Conservation (phyloP, 371 early-diverging fungal genomes). For the Zychaea mexicana region DNA sequence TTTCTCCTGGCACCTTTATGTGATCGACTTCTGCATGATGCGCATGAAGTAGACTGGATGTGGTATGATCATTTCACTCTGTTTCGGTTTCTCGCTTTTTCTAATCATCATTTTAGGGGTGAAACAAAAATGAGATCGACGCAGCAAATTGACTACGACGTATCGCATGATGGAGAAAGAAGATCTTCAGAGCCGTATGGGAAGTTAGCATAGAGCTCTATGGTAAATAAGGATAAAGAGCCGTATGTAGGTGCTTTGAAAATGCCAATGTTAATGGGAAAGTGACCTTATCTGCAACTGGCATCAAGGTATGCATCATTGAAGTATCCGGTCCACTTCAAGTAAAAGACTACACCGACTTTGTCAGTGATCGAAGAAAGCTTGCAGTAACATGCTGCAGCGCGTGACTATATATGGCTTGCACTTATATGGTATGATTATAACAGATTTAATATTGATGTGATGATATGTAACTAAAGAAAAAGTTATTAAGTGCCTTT, state of each 20-base stretch:
- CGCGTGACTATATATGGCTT: not conserved
- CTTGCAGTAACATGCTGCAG: not conserved
- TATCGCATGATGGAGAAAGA: not conserved
- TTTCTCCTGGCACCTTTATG: not conserved
- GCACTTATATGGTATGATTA: not conserved
- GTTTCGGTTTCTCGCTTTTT: not conserved
- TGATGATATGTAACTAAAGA: not conserved
- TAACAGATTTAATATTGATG: not conserved
- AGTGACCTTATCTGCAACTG: not conserved
- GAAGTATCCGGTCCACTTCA: not conserved
- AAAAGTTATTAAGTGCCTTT: not conserved
- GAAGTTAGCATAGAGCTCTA: too few species aligned
- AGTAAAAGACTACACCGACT: not conserved
- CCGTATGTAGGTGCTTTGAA: too few species aligned
- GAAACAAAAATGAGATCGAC: not conserved
- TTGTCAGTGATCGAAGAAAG: not conserved
- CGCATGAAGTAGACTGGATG: not conserved
- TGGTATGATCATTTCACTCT: not conserved
- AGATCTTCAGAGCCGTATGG: too few species aligned
- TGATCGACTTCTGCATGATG: not conserved
- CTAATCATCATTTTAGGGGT: not conserved
- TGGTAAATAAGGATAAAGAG: too few species aligned
- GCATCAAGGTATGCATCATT: not conserved
- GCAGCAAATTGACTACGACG: not conserved
- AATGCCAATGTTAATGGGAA: not conserved